phyloP scores from a whole-genome alignment of 23 red algal genomes.

The Gracilaria caudata region DNA sequence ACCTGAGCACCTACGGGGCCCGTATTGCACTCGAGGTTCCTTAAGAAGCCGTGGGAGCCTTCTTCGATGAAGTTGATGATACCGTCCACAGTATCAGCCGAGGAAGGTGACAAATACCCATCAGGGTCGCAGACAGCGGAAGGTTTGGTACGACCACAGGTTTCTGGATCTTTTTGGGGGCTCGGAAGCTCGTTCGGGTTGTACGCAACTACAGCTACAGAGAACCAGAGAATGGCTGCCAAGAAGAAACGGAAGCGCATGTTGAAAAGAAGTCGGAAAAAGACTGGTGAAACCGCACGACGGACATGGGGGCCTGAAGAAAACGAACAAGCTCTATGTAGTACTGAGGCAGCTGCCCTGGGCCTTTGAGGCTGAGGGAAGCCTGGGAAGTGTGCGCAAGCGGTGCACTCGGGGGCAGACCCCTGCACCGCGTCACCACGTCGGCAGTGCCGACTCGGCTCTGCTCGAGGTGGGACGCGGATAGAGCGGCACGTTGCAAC shows the following conservation, averaged over 20 bases:
- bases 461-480: too few species aligned
- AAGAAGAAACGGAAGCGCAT: background rate
- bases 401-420: too few species aligned
- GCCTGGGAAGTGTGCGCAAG: too few species aligned
- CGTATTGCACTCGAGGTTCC: conserved; percentile 8
- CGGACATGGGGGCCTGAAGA: background rate
- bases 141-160: conserved; percentile 39
- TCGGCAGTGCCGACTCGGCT: too few species aligned
- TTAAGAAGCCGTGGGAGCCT: conserved; percentile 38
- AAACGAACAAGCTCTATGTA: too few species aligned
- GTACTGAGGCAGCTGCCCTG: too few species aligned
- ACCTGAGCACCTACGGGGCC: conserved; percentile 40
- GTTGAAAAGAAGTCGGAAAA: background rate
- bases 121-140: conserved; percentile 79
- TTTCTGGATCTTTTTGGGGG: conserved; percentile 46
- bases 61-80: conserved; percentile 65
- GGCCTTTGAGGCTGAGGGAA: too few species aligned
- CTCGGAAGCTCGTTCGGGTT: conserved; percentile 40
- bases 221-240: background rate
- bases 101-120: conserved; percentile 46
- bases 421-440: too few species aligned
- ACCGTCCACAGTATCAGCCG: conserved; percentile 62
- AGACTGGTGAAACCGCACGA: background rate
- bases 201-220: background rate
- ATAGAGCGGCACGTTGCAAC: background rate